These are phyloP conservation scores for Stephania yunnanensis DNA, from an alignment of 164 flowering plant species.

Conservation along the genomic window DNA sequence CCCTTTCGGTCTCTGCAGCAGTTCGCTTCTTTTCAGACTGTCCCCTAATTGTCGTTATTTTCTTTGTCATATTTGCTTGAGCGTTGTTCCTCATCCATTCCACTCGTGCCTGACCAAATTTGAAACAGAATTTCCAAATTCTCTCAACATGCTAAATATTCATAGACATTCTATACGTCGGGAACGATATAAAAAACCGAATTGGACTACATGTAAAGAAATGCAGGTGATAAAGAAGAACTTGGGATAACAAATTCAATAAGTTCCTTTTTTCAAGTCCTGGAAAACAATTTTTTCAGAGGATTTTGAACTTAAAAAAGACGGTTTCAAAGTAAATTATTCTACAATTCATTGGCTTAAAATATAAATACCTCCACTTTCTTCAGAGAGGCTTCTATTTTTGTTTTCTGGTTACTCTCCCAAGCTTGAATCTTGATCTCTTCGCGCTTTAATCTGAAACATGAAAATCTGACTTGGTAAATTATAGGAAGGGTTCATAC, in stretches of 20 bases:
- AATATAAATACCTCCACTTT: conserved; percentile 60
- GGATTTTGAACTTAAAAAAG: too few relatives aligned
- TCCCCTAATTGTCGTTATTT: conserved; percentile 54
- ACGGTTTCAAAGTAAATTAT: background rate
- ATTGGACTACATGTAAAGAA: too few relatives aligned
- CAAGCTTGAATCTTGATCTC: conserved; percentile 82
- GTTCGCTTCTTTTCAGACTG: conserved; percentile 74
- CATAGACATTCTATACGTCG: too few relatives aligned
- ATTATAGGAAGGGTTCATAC: background rate
- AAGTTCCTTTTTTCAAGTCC: too few relatives aligned
- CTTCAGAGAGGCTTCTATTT: conserved; percentile 76
- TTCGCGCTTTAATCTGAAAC: conserved; percentile 64
- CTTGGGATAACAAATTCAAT: too few relatives aligned
- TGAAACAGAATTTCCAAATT: background rate
- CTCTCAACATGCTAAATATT: too few relatives aligned
- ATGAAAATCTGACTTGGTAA: background rate
- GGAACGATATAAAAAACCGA: too few relatives aligned
- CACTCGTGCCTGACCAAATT: conserved; percentile 49
- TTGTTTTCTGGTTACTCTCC: conserved; percentile 86
- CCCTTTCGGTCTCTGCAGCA: conserved; percentile 64
- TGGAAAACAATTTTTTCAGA: too few relatives aligned
- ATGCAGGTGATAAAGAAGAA: too few relatives aligned
- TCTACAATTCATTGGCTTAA: background rate
- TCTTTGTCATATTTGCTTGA: conserved; percentile 65
- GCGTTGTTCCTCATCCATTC: conserved; percentile 61